Percentiles rank a stretch among this genome's conserved stretches.
Evolutionary conservation across 208 protist genomes (phyloP).

Genomic region (Crithidia brevicula): DNA sequence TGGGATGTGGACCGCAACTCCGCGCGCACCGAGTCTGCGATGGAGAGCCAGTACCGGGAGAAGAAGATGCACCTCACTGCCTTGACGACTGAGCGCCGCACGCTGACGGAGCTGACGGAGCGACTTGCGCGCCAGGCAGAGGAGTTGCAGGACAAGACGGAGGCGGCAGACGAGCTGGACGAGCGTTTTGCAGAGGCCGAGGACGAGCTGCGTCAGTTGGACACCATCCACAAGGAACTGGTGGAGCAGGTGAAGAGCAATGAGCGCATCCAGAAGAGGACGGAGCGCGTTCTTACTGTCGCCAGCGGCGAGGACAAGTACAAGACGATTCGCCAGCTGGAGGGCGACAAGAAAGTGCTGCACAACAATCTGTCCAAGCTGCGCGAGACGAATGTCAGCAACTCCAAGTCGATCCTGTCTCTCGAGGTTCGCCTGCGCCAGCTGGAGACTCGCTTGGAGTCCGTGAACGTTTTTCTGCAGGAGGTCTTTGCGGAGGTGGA

Average conservation of each 20-base stretch:
- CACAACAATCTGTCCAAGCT: conserved; percentile 74
- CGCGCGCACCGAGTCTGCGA: conserved; percentile 16
- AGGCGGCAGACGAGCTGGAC: conserved; percentile 44
- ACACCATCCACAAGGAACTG: conserved; percentile 40
- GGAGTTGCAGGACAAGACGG: conserved; percentile 42
- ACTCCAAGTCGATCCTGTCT: conserved; percentile 80
- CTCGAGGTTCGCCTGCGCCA: conserved; percentile 77
- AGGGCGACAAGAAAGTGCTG: conserved; percentile 78
- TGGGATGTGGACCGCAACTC: conserved; percentile 46
- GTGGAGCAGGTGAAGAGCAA: conserved; percentile 64
- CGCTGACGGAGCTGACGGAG: conserved; percentile 42
- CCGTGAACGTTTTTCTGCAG: conserved; percentile 75
- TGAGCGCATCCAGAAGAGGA: conserved; percentile 83
- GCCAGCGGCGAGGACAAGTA: conserved; percentile 49
- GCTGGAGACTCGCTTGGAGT: conserved; percentile 74
- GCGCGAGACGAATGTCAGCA: conserved; percentile 66
- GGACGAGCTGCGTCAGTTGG: conserved; percentile 47
- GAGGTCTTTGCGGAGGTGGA: conserved; percentile 78
- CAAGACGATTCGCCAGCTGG: conserved; percentile 71
- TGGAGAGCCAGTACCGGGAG: conserved; percentile 61
- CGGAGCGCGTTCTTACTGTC: conserved; percentile 68
- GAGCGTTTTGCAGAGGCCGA: conserved; percentile 60
- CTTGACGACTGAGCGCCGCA: conserved; percentile 39
- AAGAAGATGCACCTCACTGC: conserved; percentile 31
- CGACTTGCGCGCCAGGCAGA: conserved; percentile 59